Evolutionary conservation across 257 asterid species (phyloP), one percentile per base, ranked within the genome.

Genomic region (Phtheirospermum japonicum): DNA sequence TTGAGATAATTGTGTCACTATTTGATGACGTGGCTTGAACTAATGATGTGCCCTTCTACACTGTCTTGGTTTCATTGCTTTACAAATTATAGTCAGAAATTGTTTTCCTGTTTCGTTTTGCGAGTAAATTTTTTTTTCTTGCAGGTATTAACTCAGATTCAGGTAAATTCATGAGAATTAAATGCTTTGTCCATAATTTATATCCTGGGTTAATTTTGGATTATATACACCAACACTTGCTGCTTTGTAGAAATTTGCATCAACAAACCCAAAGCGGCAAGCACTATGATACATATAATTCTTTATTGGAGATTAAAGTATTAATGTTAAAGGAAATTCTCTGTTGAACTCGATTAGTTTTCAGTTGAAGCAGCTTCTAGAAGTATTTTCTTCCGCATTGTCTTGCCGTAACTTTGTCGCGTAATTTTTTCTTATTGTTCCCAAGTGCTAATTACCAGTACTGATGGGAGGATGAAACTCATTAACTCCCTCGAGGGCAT

Each of bases 281-380:
- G 73, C 74, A 73, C 70, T 87, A 87, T 73, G 97, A 83, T 59
- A 87, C 95, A n/a, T 87, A 73, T 73, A 87, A 90, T 71, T 84
- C 96, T 49, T 74, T 87, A 45, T 72, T 83, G 84, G 96, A 85
- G 88, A 78, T 83, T 36, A 87, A 83, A 70, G 96, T 85, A 64
- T 57, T 87, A 75, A 87, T 85, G 96, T 76, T 83, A 40, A 90
- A 90, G 75, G 97, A 90, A 76, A 87, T 78, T 87, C 97, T 32
- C 76, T 90, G 76, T 64, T 87, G 77, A 85, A 83, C 80, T 90
- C 97, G 73, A 72, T 90, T 53, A 82, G 78, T 73, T 76, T 81
- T 63, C 97, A 90, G 97, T 96, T 87, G 46, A 71, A 8, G 45
- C 45, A 37, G 45, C 45, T 48, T 48, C 40, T 58, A 36, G 50